phyloP scores from a whole-genome alignment of 345 rosid species.

The Bruguiera parviflora region DNA sequence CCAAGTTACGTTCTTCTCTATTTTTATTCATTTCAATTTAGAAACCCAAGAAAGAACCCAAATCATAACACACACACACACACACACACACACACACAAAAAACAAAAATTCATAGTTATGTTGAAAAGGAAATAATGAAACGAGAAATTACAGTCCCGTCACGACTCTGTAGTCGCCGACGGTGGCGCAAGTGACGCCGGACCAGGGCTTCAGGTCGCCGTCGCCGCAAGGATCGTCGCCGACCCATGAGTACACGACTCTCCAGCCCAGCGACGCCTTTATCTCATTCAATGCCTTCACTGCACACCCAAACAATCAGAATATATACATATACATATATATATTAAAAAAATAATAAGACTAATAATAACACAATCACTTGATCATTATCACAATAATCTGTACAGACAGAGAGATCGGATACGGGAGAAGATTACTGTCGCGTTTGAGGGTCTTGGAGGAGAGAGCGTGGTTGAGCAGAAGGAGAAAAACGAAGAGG shows the following conservation, averaged over 20 bases:
- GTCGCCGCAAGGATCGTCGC: conserved; percentile 97
- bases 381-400: background rate
- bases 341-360: too few species aligned
- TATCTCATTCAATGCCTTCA: conserved; percentile 94
- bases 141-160: conserved; percentile 59
- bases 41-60: too few species aligned
- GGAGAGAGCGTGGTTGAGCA: conserved; percentile 33
- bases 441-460: conserved; percentile 63
- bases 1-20: too few species aligned
- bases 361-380: too few species aligned
- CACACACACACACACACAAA: too few species aligned
- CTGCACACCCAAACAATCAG: conserved; percentile 29
- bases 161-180: conserved; percentile 87
- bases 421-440: conserved; percentile 13
- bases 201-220: conserved; percentile 88
- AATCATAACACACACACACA: too few species aligned
- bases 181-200: conserved; percentile 87
- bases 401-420: background rate
- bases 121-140: background rate
- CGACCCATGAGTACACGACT: conserved; percentile 94
- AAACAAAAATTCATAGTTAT: too few species aligned
- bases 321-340: too few species aligned
- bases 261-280: conserved; percentile 98
- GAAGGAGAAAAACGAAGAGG: conserved; percentile 31
- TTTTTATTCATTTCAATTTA: background rate